Evolutionary conservation across 2,329 filamentous ascomycete species (phyloP).

Genomic region (Aspergillus tubingensis): DNA sequence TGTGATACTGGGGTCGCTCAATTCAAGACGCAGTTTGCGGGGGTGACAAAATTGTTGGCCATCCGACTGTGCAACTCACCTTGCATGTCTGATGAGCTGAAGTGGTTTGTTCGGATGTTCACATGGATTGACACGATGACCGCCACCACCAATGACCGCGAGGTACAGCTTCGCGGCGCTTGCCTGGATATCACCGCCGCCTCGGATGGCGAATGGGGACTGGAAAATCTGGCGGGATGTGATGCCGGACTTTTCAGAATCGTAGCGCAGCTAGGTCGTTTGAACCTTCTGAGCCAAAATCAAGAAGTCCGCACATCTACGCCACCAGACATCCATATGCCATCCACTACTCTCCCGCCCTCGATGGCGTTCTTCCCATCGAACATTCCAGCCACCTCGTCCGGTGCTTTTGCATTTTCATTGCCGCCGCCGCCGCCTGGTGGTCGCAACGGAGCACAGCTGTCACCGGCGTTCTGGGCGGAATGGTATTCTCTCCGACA

Average conservation of each 20-base stretch:
- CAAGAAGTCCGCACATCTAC: slow-evolving; percentile 38
- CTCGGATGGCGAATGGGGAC: slow-evolving; percentile 67
- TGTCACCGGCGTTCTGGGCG: slow-evolving; percentile 65
- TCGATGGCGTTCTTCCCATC: slow-evolving; percentile 34
- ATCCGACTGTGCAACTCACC: slow-evolving; percentile 67
- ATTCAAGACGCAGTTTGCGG: slow-evolving; percentile 90
- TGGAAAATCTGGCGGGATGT: slow-evolving; percentile 85
- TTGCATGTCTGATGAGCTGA: slow-evolving; percentile 64
- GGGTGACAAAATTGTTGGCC: slow-evolving; percentile 84
- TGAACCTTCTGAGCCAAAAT: slow-evolving; percentile 80
- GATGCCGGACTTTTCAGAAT: slow-evolving; percentile 84
- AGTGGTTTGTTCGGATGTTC: slow-evolving; percentile 90
- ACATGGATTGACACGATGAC: slow-evolving; percentile 94
- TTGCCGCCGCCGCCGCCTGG: slow-evolving; percentile 25
- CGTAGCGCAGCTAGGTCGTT: slow-evolving; percentile 76
- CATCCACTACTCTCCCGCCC: slow-evolving; percentile 35
- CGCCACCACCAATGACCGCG: slow-evolving; percentile 86
- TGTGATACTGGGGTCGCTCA: slow-evolving; percentile 91
- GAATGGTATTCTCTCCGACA: slow-evolving; percentile 82
- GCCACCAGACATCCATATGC: slow-evolving; percentile 16
- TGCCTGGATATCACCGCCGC: slow-evolving; percentile 65
- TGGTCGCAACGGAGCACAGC: slow-evolving; percentile 22
- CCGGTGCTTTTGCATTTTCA: slow-evolving; percentile 37
- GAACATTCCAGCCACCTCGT: slow-evolving; percentile 22
- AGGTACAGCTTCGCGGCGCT: slow-evolving; percentile 71